Base-by-base conservation (phyloP, 805 yeast species). In the Helenozyma rhizophorensis region DNA sequence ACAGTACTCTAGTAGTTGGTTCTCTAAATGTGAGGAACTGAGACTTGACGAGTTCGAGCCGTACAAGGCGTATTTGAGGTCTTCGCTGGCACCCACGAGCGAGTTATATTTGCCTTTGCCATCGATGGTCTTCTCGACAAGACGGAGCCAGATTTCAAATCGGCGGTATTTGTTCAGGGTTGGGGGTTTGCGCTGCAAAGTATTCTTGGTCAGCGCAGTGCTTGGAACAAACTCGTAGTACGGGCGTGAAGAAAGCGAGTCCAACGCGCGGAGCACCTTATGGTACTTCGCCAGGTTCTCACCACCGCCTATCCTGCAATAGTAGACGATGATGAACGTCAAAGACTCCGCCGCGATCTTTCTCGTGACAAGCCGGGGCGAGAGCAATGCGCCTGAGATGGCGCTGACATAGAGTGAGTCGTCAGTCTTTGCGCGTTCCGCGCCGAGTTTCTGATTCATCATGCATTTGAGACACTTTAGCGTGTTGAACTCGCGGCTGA, bases 71-170 rank as follows among this genome's bases (percentile, higher is more conserved):
- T 25, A 31, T 37, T 77, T 79, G 33, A 78, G 71, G 45, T 90
- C 97, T 8, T 82, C 93, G 37, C 86, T 80, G 0, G 96, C 95
- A 2, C 97, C 97, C 7, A 90, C 97, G 48, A 82, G 58, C 1
- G 96, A 85, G 9, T 96, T 96, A 42, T 63, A 65, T 48, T 78
- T 82, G 6, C 97, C 97, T 46, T 89, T 72, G 2, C 96, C 96
- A 36, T 79, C 86, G 27, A 87, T 48, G 0, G 89, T 80, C 30
- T 72, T 74, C 31, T 72, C 80, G 3, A 86, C 80, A 9, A 77
- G 62, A 30, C 64, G 59, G 27, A 86, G 51, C 96, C 96, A 87
- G 23, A 80, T 70, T 40, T 79, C 83, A 45, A 82, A 78, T 25
- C 82, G 57, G 43, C 64, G 74, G 41, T 66, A 62, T 11, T 60